phyloP scores from a whole-genome alignment of 2,329 filamentous ascomycete genomes.

The Fusarium mexicanum region DNA sequence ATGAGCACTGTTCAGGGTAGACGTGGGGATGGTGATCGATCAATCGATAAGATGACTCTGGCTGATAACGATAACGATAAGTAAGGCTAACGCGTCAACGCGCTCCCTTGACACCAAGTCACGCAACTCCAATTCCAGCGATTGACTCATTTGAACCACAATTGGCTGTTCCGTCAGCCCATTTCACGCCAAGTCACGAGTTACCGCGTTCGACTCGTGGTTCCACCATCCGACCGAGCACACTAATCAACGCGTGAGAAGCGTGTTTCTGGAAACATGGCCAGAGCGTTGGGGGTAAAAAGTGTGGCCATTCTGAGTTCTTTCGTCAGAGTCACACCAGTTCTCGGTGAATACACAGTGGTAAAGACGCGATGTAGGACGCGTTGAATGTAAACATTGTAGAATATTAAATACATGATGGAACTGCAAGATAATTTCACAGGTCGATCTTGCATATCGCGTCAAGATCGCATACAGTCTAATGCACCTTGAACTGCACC shows the following conservation, averaged over 20 bases:
- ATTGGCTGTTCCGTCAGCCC: constrained; percentile 21
- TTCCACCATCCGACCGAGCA: not conserved
- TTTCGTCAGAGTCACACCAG: constrained; percentile 19
- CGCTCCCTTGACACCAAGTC: not conserved
- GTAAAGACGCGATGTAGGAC: not conserved
- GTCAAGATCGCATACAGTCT: not conserved
- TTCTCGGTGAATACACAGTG: not conserved
- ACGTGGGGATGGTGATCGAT: rapidly evolving
- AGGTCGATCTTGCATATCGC: not conserved
- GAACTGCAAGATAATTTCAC: rapidly evolving
- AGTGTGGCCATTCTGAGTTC: not conserved
- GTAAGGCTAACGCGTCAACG: not conserved
- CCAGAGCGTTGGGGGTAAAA: not conserved
- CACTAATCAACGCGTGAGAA: constrained; percentile 1
- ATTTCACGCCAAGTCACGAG: constrained; percentile 35
- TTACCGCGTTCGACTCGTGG: constrained; percentile 29
- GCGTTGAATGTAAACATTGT: constrained; percentile 1
- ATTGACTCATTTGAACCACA: not conserved
- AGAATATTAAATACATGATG: not conserved
- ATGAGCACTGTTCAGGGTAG: not conserved
- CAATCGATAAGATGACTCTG: not conserved
- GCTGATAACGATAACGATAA: not conserved
- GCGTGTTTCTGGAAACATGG: constrained; percentile 18
- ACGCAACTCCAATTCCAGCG: not conserved
- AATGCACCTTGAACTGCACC: too few species aligned